Evolutionary conservation across 176 grass and related monocot genomes (phyloP).

Genomic region (Zizania latifolia): DNA sequence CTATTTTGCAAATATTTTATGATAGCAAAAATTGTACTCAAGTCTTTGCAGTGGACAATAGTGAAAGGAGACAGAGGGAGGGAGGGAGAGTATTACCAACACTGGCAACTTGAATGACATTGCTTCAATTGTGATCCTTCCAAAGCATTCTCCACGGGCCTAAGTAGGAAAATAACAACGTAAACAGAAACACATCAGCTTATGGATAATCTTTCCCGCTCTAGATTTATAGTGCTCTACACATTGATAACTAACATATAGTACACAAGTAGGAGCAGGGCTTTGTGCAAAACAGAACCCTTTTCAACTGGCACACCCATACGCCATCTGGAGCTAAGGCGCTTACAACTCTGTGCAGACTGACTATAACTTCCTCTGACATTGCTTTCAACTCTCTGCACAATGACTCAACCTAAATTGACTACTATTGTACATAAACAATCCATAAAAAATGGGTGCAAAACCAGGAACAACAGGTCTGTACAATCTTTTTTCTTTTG

Average conservation of each 20-base stretch:
- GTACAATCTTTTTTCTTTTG: not conserved
- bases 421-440: not conserved
- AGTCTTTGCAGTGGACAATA: not conserved
- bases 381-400: not conserved
- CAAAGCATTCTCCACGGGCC: constrained; percentile 98
- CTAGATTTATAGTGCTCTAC: not conserved
- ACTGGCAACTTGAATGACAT: constrained; percentile 95
- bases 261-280: not conserved
- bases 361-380: not conserved
- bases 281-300: not conserved
- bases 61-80: not conserved
- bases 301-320: not conserved
- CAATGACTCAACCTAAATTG: not conserved
- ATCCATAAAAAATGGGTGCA: not conserved
- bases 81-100: constrained; percentile 41
- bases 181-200: not conserved
- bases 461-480: not conserved
- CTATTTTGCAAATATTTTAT: not conserved
- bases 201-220: not conserved
- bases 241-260: not conserved
- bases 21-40: too few species aligned
- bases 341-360: not conserved
- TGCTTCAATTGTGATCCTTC: constrained; percentile 96
- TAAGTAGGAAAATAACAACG: not conserved
- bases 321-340: not conserved